Percentiles rank a stretch among this genome's conserved stretches.
These are phyloP conservation scores for Hygrophorus pudorinus DNA, from an alignment of 768 basidiomycete species.

Conservation along the genomic window DNA sequence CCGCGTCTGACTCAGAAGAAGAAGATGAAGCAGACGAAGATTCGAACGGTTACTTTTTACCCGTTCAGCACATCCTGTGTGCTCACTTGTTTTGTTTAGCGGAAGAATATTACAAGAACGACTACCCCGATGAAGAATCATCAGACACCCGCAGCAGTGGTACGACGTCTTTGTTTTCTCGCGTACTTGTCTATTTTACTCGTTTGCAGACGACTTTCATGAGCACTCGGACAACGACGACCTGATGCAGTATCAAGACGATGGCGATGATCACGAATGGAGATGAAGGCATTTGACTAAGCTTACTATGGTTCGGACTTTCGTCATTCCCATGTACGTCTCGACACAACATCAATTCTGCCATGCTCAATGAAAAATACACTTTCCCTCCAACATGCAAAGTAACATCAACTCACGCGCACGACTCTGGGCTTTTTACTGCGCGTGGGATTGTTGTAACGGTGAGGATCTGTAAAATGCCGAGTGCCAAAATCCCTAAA, in stretches of 20 bases:
- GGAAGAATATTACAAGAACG: constrained; percentile 79
- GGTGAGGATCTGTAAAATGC: no score
- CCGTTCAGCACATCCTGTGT: neutral
- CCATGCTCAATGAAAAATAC: no score
- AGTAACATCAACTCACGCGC: no score
- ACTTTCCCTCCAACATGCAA: no score
- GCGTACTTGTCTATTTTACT: constrained; percentile 3
- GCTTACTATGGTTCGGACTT: no score
- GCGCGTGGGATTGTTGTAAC: no score
- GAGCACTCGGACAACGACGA: constrained; percentile 44
- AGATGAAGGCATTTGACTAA: constrained; percentile 12
- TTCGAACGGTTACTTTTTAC: constrained; percentile 54
- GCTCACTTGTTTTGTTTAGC: constrained; percentile 27
- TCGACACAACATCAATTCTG: no score
- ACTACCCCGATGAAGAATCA: constrained; percentile 66
- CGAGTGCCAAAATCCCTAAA: no score
- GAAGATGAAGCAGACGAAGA: constrained; percentile 78
- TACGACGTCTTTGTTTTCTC: constrained; percentile 9
- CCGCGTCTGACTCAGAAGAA: constrained; percentile 53
- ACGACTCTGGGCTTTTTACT: no score
- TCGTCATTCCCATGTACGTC: no score
- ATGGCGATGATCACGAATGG: constrained; percentile 23
- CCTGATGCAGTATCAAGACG: constrained; percentile 20
- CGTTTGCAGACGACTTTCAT: constrained; percentile 42
- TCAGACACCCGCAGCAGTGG: constrained; percentile 30